Evolutionary conservation across 2,329 filamentous ascomycete species (phyloP), one percentile per base, ranked within the genome.

Genomic region (Dryadomyces quercivorus): DNA sequence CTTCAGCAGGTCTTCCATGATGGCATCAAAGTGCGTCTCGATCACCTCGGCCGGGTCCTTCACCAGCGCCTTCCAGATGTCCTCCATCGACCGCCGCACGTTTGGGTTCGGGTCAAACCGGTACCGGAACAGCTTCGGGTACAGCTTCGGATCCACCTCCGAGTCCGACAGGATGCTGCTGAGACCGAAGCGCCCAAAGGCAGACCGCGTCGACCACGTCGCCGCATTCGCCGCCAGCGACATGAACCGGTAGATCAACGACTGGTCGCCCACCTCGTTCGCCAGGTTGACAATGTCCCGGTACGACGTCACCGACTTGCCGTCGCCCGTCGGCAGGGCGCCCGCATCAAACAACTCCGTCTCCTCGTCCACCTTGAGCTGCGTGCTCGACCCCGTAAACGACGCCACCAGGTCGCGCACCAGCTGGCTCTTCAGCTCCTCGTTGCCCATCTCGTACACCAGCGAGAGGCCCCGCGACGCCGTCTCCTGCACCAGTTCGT

Each of bases 221-320:
- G 91, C 90, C 50, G 95, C 94, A 63, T 96, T 95, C 1, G 90
- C 89, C 2, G 93, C 93, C 61, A 98, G 77, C 0, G 91, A 92
- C 93, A 98, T 98, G 71, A 98, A 97, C 58, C 91, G 89, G 72
- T 98, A 98, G 1, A 97, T 88, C n/a, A 98, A 75, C 61, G 87
- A 91, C 56, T 93, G 92, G 63, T 98, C 92, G 12, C 93, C 93
- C 38, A 96, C 91, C 70, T 98, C 93, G 46, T 92, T 88, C n/a
- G 93, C 93, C 50, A 98, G 75, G 61, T 78, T 93, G 68, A 98
- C 87, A 60, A 98, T 97, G 64, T 98, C 93, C 66, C 95, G 95
- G 72, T 98, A 98, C 0, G 92, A 97, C 0, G 89, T 96, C 54
- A 97, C 81, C 0, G 90, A 90, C 60, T 79, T 88, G 8, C 90